Evolutionary conservation across 192 early-diverging fungal genomes (phyloP), one percentile per base, ranked within the genome.

Genomic region (Chytriomyces sp.): DNA sequence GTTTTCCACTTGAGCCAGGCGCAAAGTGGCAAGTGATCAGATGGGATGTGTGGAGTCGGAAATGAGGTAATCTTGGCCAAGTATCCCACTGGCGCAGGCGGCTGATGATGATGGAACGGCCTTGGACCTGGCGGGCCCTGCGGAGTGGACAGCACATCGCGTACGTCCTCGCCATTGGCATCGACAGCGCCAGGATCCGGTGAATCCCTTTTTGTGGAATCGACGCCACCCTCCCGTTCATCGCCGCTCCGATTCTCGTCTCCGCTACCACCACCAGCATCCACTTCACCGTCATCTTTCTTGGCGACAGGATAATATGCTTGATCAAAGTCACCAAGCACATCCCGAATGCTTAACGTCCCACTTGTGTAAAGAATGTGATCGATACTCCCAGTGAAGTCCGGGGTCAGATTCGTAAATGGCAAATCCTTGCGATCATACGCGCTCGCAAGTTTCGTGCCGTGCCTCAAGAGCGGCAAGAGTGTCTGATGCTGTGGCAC

Each of bases 301-400:
- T 8, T 12, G 0, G 59, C n/a, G n/a, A 30, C 25, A 6, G 71
- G 71, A 33, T 73, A 63, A 32, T 63, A 64, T 5, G 71, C 36
- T 30, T 61, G 59, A 39, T 73, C 71, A 73, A 73, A 64, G 49
- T 73, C 71, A 33, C 79, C 74, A 25, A 84, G 54, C 12, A 84
- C 79, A 41, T 81, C 79, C 17, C 74, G 61, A 30, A 84, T 77
- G n/a, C 62, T 33, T n/a, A 84, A 67, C 17, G 74, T 75, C 7
- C 63, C 69, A 56, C 57, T 39, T 7, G 79, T 82, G 60, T 82
- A 81, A n/a, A 84, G 73, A 37, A 84, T 80, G 55, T 84, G 83
- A 56, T 84, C 83, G 53, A 84, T 83, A 3, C 64, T 70, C 2
- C 81, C 83, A 26, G 59, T 39, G 49, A 83, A 83, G 3, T 80